Conservation (phyloP, 352 stramenopile genomes). For the Pythium periplocum region DNA sequence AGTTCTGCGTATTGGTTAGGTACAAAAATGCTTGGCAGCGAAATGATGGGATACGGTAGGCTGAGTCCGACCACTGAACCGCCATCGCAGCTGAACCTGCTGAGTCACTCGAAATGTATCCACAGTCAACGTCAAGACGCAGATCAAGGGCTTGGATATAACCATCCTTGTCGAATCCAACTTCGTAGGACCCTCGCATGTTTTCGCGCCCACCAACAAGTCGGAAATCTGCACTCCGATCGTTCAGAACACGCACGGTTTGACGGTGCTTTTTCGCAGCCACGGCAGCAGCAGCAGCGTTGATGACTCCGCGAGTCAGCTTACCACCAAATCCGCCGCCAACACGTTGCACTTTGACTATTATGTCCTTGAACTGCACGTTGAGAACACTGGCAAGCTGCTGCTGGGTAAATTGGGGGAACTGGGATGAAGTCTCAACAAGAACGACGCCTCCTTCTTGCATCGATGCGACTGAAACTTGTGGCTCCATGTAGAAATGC, state of each 20-base stretch:
- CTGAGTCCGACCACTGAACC: conserved; percentile 36
- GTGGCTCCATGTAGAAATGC: conserved; percentile 61
- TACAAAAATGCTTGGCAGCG: conserved; percentile 29
- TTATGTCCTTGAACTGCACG: conserved; percentile 23
- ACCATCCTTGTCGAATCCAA: conserved; percentile 30
- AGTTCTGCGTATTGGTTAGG: conserved; percentile 41
- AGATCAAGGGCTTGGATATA: conserved; percentile 28
- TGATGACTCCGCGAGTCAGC: conserved; percentile 28
- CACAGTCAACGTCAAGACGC: conserved; percentile 17
- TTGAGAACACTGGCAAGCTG: conserved; percentile 24
- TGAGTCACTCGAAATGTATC: conserved; percentile 22
- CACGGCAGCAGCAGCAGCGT: conserved; percentile 30
- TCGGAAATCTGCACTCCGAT: conserved; percentile 38
- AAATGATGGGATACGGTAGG: conserved; percentile 27
- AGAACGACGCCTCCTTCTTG: conserved; percentile 24
- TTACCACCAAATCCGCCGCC: conserved; percentile 51
- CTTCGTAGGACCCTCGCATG: conserved; percentile 27
- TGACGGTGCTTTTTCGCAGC: conserved; percentile 21
- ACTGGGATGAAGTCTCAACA: conserved; percentile 32
- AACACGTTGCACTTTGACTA: conserved; percentile 27
- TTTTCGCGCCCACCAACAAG: conserved; percentile 31
- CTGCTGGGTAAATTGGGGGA: conserved; percentile 21
- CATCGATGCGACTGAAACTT: conserved; percentile 24
- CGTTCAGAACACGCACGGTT: conserved; percentile 31
- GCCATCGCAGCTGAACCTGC: conserved; percentile 24